Percentiles rank a stretch among this genome's conserved stretches.
Conservation (phyloP, 345 rosid genomes). For the Toxicodendron radicans region DNA sequence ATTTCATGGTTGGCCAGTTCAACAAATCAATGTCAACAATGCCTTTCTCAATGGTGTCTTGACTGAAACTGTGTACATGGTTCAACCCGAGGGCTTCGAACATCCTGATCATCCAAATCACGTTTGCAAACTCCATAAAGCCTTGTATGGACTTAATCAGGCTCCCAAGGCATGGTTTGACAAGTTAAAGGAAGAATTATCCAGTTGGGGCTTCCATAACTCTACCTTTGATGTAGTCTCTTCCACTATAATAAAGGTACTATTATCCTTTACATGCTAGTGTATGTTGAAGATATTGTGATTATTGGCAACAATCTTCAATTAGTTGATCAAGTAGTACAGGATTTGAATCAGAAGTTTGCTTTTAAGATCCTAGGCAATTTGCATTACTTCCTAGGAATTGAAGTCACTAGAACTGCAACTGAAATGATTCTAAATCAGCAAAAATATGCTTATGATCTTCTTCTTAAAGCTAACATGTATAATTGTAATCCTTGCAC, state of each 20-base stretch:
- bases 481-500: not conserved
- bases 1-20: too few relatives aligned
- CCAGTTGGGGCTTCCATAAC: too few relatives aligned
- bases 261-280: too few relatives aligned
- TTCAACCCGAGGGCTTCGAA: not conserved
- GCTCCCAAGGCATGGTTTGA: not conserved
- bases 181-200: too few relatives aligned
- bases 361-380: not conserved
- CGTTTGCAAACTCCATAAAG: not conserved
- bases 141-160: not conserved
- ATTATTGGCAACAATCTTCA: not conserved
- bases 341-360: not conserved
- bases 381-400: not conserved
- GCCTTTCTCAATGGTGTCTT: not conserved
- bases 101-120: not conserved
- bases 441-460: not conserved
- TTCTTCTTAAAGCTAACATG: not conserved
- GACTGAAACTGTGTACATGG: not conserved
- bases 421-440: not conserved
- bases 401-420: not conserved
- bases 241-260: not conserved
- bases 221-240: not conserved
- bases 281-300: not conserved
- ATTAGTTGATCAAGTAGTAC: not conserved
- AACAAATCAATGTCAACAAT: not conserved